A percentile compares a stretch with the other conserved stretches of the same genome.
Evolutionary conservation across 1,284 basidiomycete genomes (phyloP).

Genomic region (Singerocomus rubriflavus): DNA sequence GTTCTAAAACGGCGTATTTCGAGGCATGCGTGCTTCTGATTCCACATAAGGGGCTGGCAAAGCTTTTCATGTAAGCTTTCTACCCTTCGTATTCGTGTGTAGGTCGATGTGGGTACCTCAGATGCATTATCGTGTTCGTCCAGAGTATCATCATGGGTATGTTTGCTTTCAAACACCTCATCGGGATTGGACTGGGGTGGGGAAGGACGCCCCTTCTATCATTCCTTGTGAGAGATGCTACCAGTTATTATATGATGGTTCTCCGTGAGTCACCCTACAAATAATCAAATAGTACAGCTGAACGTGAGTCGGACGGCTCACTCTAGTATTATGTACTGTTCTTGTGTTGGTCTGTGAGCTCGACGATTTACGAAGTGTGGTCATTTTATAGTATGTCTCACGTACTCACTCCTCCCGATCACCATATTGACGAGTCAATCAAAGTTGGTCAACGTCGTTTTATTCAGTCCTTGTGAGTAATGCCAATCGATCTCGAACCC

Average conservation of each 20-base stretch:
- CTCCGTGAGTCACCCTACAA: slow-evolving; percentile 15
- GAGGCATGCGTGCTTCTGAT: slow-evolving; percentile 15
- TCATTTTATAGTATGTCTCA: slow-evolving; percentile 11
- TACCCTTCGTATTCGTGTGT: no score
- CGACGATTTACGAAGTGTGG: background rate
- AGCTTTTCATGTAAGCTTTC: background rate
- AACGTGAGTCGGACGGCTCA: background rate
- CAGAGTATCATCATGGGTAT: slow-evolving; percentile 14
- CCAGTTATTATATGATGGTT: slow-evolving; percentile 7
- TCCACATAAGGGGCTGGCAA: background rate
- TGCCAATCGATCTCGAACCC: background rate
- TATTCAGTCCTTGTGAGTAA: slow-evolving; percentile 13
- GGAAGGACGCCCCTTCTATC: slow-evolving; percentile 20
- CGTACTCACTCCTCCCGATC: background rate
- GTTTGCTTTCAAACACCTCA: slow-evolving; percentile 6
- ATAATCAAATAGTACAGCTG: background rate
- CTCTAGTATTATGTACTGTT: slow-evolving; percentile 8
- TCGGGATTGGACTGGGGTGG: slow-evolving; percentile 3
- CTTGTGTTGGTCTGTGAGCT: slow-evolving; percentile 1
- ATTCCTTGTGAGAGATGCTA: slow-evolving; percentile 18
- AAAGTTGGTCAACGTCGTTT: slow-evolving; percentile 16
- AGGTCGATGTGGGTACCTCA: slow-evolving; percentile 3
- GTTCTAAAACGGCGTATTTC: background rate
- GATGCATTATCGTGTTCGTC: background rate
- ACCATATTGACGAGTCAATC: slow-evolving; percentile 2